A percentile compares a stretch with the other conserved stretches of the same genome.
Conservation (phyloP, 768 basidiomycete species). For the Amyloporia xantha region DNA sequence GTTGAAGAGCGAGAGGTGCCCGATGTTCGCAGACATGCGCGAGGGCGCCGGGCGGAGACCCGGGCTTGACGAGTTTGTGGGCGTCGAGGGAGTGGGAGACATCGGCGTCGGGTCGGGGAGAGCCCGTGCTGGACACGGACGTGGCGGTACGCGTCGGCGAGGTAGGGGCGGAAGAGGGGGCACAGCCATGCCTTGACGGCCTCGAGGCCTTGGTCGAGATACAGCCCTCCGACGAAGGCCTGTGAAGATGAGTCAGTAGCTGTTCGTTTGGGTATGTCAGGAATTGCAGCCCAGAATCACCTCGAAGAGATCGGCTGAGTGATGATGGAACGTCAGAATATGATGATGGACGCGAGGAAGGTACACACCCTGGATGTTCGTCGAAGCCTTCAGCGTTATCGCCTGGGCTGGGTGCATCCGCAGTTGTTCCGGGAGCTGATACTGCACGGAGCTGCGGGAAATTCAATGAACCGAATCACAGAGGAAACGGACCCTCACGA, state of each 20-base stretch:
- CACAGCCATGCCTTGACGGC: slow-evolving; percentile 54
- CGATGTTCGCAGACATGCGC: slow-evolving; percentile 31
- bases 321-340: slow-evolving; percentile 6
- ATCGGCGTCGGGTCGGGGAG: slow-evolving; percentile 34
- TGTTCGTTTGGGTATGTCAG: not conserved
- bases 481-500: not conserved
- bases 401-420: slow-evolving; percentile 68
- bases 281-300: slow-evolving; percentile 29
- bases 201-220: slow-evolving; percentile 59
- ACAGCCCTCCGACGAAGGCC: slow-evolving; percentile 79
- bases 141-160: slow-evolving; percentile 50
- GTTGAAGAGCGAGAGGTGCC: slow-evolving; percentile 77
- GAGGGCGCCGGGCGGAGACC: slow-evolving; percentile 17
- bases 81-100: no score
- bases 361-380: slow-evolving; percentile 61
- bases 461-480: not conserved
- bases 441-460: slow-evolving; percentile 47
- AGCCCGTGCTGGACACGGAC: slow-evolving; percentile 66
- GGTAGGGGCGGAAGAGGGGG: slow-evolving; percentile 57
- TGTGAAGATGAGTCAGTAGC: slow-evolving; percentile 21
- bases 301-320: slow-evolving; percentile 73
- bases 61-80: slow-evolving; percentile 4
- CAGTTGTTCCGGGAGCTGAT: slow-evolving; percentile 55
- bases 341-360: not conserved
- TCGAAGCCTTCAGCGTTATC: slow-evolving; percentile 61